A percentile compares a stretch with the other conserved stretches of the same genome.
phyloP scores from a whole-genome alignment of 352 stramenopile species.

The Plasmopara muralis region DNA sequence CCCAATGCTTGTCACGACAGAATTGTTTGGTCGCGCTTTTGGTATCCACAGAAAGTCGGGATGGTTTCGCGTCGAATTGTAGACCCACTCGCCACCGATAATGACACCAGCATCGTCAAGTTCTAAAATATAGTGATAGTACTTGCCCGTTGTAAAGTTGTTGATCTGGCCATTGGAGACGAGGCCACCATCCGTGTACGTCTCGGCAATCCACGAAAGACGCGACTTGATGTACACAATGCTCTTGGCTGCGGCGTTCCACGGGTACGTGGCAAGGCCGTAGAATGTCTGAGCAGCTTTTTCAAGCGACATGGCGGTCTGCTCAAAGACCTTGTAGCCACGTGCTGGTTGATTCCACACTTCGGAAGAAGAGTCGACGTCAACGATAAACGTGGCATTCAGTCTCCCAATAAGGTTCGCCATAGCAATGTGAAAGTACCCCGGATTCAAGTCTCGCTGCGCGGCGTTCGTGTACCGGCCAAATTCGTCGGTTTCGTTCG shows the following conservation, averaged over 20 bases:
- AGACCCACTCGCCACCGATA: slow-evolving; percentile 37
- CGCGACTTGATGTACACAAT: slow-evolving; percentile 36
- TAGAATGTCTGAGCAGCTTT: slow-evolving; percentile 29
- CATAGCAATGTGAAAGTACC: slow-evolving; percentile 38
- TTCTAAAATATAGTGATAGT: slow-evolving; percentile 39
- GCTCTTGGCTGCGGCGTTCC: slow-evolving; percentile 31
- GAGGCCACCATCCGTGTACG: slow-evolving; percentile 27
- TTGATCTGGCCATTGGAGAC: slow-evolving; percentile 20
- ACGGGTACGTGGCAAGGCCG: slow-evolving; percentile 35
- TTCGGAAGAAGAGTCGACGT: slow-evolving; percentile 27
- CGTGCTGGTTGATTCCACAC: slow-evolving; percentile 58
- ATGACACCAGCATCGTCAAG: slow-evolving; percentile 27
- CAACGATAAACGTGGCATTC: slow-evolving; percentile 34
- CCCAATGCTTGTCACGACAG: slow-evolving; percentile 16
- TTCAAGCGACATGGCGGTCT: slow-evolving; percentile 25
- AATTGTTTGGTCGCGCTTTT: slow-evolving; percentile 17
- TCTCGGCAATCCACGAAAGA: slow-evolving; percentile 42
- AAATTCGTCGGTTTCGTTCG: slow-evolving; percentile 28
- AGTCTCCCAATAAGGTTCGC: slow-evolving; percentile 36
- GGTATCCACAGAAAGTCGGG: slow-evolving; percentile 36
- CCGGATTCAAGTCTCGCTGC: slow-evolving; percentile 39
- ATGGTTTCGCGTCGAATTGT: slow-evolving; percentile 26
- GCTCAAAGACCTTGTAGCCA: slow-evolving; percentile 40
- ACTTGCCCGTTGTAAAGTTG: slow-evolving; percentile 18
- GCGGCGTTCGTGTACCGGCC: slow-evolving; percentile 32